Evolutionary conservation across 139 green algal genomes (phyloP), one percentile per base, ranked within the genome.

Genomic region (Volvox reticuliferus): DNA sequence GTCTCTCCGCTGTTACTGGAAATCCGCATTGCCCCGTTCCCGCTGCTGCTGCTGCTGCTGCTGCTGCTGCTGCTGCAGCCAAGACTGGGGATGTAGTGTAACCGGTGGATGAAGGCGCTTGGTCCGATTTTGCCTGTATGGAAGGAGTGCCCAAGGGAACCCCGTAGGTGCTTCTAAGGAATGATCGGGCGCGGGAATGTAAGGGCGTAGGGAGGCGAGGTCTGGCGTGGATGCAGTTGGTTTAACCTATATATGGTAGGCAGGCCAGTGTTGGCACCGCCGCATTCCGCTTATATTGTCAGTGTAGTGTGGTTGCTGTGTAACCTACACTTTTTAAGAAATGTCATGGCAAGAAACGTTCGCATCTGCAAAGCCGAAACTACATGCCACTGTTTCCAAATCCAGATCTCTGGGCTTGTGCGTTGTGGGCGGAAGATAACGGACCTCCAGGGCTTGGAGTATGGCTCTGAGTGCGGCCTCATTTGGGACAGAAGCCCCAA

Each of bases 401-500:
- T 55, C 5, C 44, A 55, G 44, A 55, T 55, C 44, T 55, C 44
- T 55, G 44, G 44, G 44, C 5, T 55, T 55, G 44, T 55, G 44
- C 44, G 44, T 14, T 55, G 44, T 55, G 44, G 44, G 9, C 44
- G 44, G 44, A 55, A 55, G 44, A 55, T 55, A 55, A 63, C 63
- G 14, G 2, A 88, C 84, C 84, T 89, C 63, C 0, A 89, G 68
- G 16, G 68, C 84, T 3, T n/a, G 68, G 0, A 89, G 12, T 22
- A 89, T 80, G 2, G 37, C 84, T 28, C 84, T 68, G 18, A 80
- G 84, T 18, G 84, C 84, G 1, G 37, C 36, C 21, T 79, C 33
- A 3, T 79, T 35, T 18, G 62, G 82, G 22, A 32, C 16, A 1
- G 71, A 33, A 5, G 71, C 32, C 28, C 22, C 71, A 32, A 79